Conservation (phyloP, 148 eudicot species). For the Linanthus parryae region DNA sequence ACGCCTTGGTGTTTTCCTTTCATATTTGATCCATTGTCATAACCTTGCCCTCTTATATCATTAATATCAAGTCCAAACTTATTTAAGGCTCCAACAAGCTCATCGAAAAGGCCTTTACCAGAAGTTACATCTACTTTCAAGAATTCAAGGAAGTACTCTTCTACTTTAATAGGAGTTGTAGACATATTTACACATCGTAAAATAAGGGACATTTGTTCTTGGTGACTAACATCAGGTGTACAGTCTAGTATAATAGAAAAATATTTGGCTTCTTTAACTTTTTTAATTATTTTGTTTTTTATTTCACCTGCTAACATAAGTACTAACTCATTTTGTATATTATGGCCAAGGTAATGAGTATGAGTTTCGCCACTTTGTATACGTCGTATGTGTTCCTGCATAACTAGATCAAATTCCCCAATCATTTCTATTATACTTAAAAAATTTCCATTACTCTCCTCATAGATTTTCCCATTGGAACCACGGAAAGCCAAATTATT, state of each 20-base stretch:
- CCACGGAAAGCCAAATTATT: constrained; percentile 8
- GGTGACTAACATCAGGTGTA: not conserved
- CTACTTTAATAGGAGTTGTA: not conserved
- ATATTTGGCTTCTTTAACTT: not conserved
- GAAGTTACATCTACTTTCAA: not conserved
- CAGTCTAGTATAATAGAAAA: not conserved
- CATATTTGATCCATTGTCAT: constrained; percentile 9
- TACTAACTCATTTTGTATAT: not conserved
- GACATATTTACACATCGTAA: not conserved
- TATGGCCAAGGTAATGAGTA: not conserved
- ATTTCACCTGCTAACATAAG: not conserved
- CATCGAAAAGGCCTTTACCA: not conserved
- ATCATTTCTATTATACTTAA: not conserved
- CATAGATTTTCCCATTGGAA: constrained; percentile 3
- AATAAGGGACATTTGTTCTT: not conserved
- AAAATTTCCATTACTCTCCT: not conserved
- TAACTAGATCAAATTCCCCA: not conserved
- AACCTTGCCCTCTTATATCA: not conserved
- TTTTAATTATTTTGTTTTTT: not conserved
- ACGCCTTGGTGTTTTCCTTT: constrained; percentile 5
- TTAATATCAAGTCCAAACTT: not conserved
- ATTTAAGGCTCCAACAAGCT: not conserved
- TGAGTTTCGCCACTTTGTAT: not conserved
- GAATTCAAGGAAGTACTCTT: not conserved
- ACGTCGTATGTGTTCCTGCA: not conserved